Evolutionary conservation across 1,284 basidiomycete species (phyloP), one percentile per base, ranked within the genome.

Genomic region (Tetrapyrgos nigripes): DNA sequence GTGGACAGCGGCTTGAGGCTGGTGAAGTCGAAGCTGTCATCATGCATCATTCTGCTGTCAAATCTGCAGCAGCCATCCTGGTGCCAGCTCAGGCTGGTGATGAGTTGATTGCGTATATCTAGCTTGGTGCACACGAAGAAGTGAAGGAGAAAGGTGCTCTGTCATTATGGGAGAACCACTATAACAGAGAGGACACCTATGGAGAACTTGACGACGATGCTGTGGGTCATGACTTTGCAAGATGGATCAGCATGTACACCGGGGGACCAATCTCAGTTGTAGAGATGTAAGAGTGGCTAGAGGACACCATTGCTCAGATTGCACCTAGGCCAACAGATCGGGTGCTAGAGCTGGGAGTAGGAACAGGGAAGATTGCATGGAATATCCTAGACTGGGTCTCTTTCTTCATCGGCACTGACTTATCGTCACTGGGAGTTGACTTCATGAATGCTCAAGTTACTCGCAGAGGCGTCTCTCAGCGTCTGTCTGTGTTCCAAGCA

Each of bases 221-320:
- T 47, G 50, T 33, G 23, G 57, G 57, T 13, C 50, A 40, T 21
- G 51, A 49, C 44, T 52, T 58, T 19, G 57, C 47, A n/a, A 24
- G 43, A 11, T 58, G 57, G 57, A 35, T 44, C 19, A 58, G 51
- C 50, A 58, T 58, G 57, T 52, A 45, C 21, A 46, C 53, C 27
- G 57, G 45, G 13, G 35, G 47, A 26, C 50, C 23, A n/a, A 58
- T 58, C 9, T 44, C 57, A 1, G 24, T 37, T 29, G 14, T 14
- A 13, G 57, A 58, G 14, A 58, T 58, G 57, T 13, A 45, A 3
- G 21, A 53, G 29, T 58, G 57, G 57, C 51, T 58, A 19, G 51
- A 58, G 10, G 57, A 58, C 24, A 58, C 57, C 11, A 21, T 58
- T 23, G 8, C 27, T 14, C 44, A 46, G 26, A 58, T 58, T 11